Evolutionary conservation across 148 eudicot species (phyloP).

Genomic region (Gaultheria prostrata): DNA sequence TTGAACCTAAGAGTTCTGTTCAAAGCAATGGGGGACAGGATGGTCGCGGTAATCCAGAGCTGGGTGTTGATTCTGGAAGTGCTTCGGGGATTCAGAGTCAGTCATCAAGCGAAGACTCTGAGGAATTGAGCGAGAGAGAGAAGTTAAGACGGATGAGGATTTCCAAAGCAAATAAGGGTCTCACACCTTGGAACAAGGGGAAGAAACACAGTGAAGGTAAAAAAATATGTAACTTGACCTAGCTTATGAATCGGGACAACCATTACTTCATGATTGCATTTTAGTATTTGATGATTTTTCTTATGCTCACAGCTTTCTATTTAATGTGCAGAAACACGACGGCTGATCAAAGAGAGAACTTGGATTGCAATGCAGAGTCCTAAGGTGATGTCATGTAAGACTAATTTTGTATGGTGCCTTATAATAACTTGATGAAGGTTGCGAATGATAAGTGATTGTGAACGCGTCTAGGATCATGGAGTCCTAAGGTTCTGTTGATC

Average conservation of each 20-base stretch:
- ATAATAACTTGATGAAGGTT: not conserved
- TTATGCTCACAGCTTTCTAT: not conserved
- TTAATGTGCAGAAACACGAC: slow-evolving; percentile 67
- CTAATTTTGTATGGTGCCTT: slow-evolving; percentile 18
- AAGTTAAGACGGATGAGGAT: slow-evolving; percentile 77
- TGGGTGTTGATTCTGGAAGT: slow-evolving; percentile 24
- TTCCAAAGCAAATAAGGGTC: slow-evolving; percentile 95
- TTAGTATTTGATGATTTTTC: not conserved
- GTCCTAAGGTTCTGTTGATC: not conserved
- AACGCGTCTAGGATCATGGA: not conserved
- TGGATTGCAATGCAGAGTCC: slow-evolving; percentile 92
- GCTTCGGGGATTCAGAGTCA: slow-evolving; percentile 19
- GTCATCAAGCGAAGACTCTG: slow-evolving; percentile 39
- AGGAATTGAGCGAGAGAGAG: slow-evolving; percentile 64
- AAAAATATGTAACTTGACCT: not conserved
- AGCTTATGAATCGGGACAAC: not conserved
- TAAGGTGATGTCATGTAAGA: slow-evolving; percentile 98
- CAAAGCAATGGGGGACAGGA: slow-evolving; percentile 28
- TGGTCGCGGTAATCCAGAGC: slow-evolving; percentile 19
- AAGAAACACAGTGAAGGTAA: slow-evolving; percentile 89
- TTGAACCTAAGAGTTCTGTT: slow-evolving; percentile 42
- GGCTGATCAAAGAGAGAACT: slow-evolving; percentile 76
- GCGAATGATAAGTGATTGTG: not conserved
- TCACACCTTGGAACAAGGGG: slow-evolving; percentile 91
- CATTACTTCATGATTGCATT: slow-evolving; percentile 2